phyloP scores from a whole-genome alignment of 129 eudicot species.

The Flaveria brownii region DNA sequence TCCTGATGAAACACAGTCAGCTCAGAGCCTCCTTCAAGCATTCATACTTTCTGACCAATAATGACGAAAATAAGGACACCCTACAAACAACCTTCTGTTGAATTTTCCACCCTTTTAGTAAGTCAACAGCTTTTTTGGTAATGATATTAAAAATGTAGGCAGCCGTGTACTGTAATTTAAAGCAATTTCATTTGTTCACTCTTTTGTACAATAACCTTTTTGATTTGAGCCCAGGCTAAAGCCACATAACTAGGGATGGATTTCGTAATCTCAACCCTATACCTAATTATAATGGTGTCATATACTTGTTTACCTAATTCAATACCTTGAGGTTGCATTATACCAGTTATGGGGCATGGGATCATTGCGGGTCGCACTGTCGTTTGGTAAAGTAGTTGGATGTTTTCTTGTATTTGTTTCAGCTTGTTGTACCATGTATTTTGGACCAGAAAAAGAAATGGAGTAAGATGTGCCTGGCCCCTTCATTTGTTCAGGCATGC shows the following conservation, averaged over 20 bases:
- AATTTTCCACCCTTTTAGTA: background rate
- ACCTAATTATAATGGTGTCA: no score
- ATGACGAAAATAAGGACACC: conserved; percentile 31
- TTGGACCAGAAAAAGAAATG: conserved; percentile 38
- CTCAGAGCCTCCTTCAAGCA: conserved; percentile 94
- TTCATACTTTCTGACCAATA: conserved; percentile 67
- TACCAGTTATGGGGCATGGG: conserved; percentile 59
- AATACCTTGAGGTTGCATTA: conserved; percentile 65
- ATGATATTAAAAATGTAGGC: conserved; percentile 9
- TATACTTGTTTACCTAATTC: no score
- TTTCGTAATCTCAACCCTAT: no score
- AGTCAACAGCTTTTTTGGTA: conserved; percentile 5
- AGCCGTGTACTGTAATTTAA: background rate
- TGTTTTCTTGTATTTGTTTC: conserved; percentile 42
- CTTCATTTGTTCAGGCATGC: conserved; percentile 33
- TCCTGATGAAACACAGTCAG: conserved; percentile 77
- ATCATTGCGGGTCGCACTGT: conserved; percentile 42
- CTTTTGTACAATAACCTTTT: background rate
- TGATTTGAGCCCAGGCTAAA: no score
- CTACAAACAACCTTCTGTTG: background rate
- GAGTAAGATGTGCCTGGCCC: conserved; percentile 39
- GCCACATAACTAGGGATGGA: no score
- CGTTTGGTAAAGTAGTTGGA: conserved; percentile 65
- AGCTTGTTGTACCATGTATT: conserved; percentile 20
- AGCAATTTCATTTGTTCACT: conserved; percentile 17